These are phyloP conservation scores for Anthracocystis panici-leucophaei DNA, from an alignment of 1,284 basidiomycete genomes.

Conservation along the genomic window DNA sequence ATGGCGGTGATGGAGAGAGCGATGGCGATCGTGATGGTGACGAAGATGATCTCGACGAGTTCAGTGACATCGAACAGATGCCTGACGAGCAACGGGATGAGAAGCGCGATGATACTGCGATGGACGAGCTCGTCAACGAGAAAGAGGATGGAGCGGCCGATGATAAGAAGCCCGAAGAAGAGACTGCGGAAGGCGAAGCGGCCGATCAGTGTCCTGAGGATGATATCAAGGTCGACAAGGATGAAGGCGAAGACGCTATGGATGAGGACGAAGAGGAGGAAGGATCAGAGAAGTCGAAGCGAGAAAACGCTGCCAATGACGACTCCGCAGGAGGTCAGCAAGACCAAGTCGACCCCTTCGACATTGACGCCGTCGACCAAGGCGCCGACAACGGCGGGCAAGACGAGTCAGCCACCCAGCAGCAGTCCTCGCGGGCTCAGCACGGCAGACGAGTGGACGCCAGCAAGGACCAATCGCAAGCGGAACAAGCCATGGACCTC, in stretches of 20 bases:
- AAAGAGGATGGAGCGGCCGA: slow-evolving; percentile 34
- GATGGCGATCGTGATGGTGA: slow-evolving; percentile 70
- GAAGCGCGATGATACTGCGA: slow-evolving; percentile 30
- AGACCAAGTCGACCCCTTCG: slow-evolving; percentile 33
- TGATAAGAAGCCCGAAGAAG: slow-evolving; percentile 65
- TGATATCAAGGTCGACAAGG: slow-evolving; percentile 38
- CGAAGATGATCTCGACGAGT: slow-evolving; percentile 74
- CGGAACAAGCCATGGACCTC: slow-evolving; percentile 61
- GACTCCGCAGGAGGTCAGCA: slow-evolving; percentile 13
- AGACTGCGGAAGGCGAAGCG: slow-evolving; percentile 46
- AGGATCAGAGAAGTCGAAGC: slow-evolving; percentile 25
- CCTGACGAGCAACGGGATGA: slow-evolving; percentile 55
- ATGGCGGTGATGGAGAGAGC: slow-evolving; percentile 39
- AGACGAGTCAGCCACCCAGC: slow-evolving; percentile 45
- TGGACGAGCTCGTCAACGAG: slow-evolving; percentile 43
- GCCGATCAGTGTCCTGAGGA: slow-evolving; percentile 46
- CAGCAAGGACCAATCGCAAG: slow-evolving; percentile 47
- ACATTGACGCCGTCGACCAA: slow-evolving; percentile 45
- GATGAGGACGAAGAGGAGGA: slow-evolving; percentile 47
- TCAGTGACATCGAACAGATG: slow-evolving; percentile 78
- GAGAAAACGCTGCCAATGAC: slow-evolving; percentile 18
- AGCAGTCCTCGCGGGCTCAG: slow-evolving; percentile 46
- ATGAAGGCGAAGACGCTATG: slow-evolving; percentile 49
- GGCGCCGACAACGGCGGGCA: slow-evolving; percentile 48
- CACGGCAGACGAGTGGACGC: slow-evolving; percentile 45